Base-by-base conservation (phyloP, 140 eudicot genomes). In the Bidens hawaiensis region DNA sequence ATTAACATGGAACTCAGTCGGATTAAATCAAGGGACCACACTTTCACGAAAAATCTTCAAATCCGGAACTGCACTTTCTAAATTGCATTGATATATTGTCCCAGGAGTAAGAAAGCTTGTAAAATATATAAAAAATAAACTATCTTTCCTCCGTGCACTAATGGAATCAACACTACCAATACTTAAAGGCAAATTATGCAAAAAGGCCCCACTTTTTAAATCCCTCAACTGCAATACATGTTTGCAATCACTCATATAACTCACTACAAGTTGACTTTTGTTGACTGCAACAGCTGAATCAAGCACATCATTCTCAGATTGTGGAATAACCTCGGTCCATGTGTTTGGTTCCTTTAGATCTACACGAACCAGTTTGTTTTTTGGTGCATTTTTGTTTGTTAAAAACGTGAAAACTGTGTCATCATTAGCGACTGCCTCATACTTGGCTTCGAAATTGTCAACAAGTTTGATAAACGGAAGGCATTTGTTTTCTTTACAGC, bases 31-130 rank as follows among this genome's bases (percentile, higher is more conserved):
- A 55, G 94, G 83, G 47, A 88, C 90, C 52, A 75, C 73, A 72
- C 68, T 85, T 78, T 88, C 96, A 18, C 85, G 75, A 33, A 88
- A 88, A 62, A 82, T 68, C 64, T 64, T 85, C 79, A 88, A 60
- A 60, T 82, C 94, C 10, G 94, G 96, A 59, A 66, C 76, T 31
- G 78, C 90, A n/a, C 60, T 52, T 50, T 82, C 77, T 60, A 88
- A 74, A 50, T 82, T 58, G 68, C 83, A 88, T 31, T 69, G 79
- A 43, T 88, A 88, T 17, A 88, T 82, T 1, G 84, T 76, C 15
- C 96, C 94, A 3, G 96, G 96, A 56, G 87, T 62, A 26, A 88
- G 90, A 60, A 88, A 88, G 82, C 94, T 88, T 9, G 90, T 77
- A 68, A 88, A 88, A 26, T 81, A 79, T 28, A 88, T 64, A 69